Percentiles rank a stretch among this genome's conserved stretches.
Conservation (phyloP, 306 rosid genomes). For the Malus fusca region DNA sequence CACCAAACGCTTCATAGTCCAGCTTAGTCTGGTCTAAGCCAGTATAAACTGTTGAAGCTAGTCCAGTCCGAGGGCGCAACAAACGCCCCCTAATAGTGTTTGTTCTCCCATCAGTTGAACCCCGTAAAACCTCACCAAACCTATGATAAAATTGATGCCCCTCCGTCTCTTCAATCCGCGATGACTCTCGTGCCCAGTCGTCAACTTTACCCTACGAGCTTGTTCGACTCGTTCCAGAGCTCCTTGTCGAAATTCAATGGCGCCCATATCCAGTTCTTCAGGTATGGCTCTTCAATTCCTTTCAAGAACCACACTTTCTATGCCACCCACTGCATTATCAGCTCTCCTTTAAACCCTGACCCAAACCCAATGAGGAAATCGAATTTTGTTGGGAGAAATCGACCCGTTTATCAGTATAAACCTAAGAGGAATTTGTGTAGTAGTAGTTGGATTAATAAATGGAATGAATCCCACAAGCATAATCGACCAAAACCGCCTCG, state of each 20-base stretch:
- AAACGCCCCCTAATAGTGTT: too few relatives aligned
- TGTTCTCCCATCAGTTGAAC: neutral
- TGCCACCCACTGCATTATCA: constrained; percentile 8
- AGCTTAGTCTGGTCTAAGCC: too few relatives aligned
- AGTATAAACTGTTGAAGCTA: too few relatives aligned
- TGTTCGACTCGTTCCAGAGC: constrained; percentile 57
- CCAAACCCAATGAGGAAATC: constrained; percentile 25
- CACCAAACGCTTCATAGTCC: too few relatives aligned
- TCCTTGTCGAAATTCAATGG: constrained; percentile 41
- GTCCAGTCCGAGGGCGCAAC: too few relatives aligned
- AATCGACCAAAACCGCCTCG: constrained; percentile 44
- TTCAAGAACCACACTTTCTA: constrained; percentile 19
- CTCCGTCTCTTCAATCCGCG: neutral
- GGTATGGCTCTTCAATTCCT: constrained; percentile 36
- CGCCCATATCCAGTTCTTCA: constrained; percentile 34
- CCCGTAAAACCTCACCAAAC: neutral
- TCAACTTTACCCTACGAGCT: constrained; percentile 54
- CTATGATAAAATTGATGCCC: neutral
- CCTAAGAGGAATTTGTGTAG: constrained; percentile 19
- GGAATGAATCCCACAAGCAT: constrained; percentile 42
- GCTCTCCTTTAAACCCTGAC: constrained; percentile 12
- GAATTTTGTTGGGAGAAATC: constrained; percentile 13
- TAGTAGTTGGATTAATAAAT: constrained; percentile 52
- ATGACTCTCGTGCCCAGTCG: constrained; percentile 76
- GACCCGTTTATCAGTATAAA: constrained; percentile 16